Evolutionary conservation across 2,329 filamentous ascomycete species (phyloP).

Genomic region (Chrysoporthe cubensis): DNA sequence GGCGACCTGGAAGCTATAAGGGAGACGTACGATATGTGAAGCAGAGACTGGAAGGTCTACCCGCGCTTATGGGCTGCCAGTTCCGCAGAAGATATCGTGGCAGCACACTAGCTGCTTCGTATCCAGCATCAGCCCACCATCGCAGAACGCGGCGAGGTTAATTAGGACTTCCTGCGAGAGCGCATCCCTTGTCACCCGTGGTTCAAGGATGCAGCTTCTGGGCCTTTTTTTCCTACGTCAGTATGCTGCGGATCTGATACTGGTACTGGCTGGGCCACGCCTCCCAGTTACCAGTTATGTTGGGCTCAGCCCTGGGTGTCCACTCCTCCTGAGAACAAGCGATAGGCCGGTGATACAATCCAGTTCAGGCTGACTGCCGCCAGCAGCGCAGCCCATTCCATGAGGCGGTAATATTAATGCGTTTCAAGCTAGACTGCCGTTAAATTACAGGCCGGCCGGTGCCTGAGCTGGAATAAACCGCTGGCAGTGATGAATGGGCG

Average conservation of each 20-base stretch:
- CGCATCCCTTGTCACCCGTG: not conserved
- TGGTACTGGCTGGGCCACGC: not conserved
- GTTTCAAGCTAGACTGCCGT: no score
- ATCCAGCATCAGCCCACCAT: constrained; percentile 7
- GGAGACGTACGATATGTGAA: not conserved
- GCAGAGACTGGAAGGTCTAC: not conserved
- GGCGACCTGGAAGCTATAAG: not conserved
- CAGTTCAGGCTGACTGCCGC: no score
- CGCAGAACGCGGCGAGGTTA: not conserved
- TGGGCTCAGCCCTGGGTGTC: not conserved
- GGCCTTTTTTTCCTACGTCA: not conserved
- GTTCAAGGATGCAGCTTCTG: not conserved
- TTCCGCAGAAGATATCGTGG: not conserved
- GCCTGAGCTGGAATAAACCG: no score
- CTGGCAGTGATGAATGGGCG: no score
- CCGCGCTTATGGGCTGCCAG: no score
- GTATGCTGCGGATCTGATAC: not conserved
- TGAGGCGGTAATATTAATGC: no score
- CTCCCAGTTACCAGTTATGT: not conserved
- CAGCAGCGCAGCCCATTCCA: no score
- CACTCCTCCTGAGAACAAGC: not conserved
- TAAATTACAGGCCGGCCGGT: no score
- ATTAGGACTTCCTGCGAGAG: not conserved
- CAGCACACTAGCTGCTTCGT: constrained; percentile 12
- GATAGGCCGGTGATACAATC: no score